phyloP scores from a whole-genome alignment of 192 early-diverging fungal genomes.

The Backusella liffmaniae region DNA sequence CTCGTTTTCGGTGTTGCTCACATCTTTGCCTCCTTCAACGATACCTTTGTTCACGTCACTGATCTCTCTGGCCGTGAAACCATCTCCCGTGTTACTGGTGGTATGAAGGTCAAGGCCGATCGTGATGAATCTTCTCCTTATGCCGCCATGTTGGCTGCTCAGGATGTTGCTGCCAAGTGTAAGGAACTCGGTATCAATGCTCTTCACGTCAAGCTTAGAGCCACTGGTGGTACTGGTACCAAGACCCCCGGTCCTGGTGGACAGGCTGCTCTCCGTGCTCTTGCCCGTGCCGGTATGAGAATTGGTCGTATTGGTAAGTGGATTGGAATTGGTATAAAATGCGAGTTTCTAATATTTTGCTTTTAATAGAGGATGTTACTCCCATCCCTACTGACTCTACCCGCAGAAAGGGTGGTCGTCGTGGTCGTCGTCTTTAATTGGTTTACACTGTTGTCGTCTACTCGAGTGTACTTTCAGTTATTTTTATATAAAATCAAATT shows the following conservation, averaged over 20 bases:
- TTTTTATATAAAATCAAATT: conserved; percentile 6
- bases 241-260: conserved; percentile 99
- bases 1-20: conserved; percentile 99
- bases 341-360: conserved; percentile 21
- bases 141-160: conserved; percentile 99
- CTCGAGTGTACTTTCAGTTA: conserved; percentile 2
- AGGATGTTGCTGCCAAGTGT: conserved; percentile 98
- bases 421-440: conserved; percentile 95
- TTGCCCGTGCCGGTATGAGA: conserved; percentile 98
- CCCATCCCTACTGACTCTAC: conserved; percentile 99
- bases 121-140: conserved; percentile 99
- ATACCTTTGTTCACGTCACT: conserved; percentile 99
- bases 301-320: conserved; percentile 93
- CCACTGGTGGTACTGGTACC: conserved; percentile 97
- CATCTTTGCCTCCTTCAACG: conserved; percentile 99
- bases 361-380: conserved; percentile 86
- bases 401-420: conserved; percentile 98
- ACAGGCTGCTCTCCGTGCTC: conserved; percentile 96
- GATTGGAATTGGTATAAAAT: neutral
- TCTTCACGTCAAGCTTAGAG: conserved; percentile 99
- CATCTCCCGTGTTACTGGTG: conserved; percentile 98
- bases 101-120: conserved; percentile 99
- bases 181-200: conserved; percentile 99
- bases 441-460: neutral
- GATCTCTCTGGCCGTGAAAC: conserved; percentile 99